Conservation (phyloP, 1,284 basidiomycete species). For the Leccinum variabile region DNA sequence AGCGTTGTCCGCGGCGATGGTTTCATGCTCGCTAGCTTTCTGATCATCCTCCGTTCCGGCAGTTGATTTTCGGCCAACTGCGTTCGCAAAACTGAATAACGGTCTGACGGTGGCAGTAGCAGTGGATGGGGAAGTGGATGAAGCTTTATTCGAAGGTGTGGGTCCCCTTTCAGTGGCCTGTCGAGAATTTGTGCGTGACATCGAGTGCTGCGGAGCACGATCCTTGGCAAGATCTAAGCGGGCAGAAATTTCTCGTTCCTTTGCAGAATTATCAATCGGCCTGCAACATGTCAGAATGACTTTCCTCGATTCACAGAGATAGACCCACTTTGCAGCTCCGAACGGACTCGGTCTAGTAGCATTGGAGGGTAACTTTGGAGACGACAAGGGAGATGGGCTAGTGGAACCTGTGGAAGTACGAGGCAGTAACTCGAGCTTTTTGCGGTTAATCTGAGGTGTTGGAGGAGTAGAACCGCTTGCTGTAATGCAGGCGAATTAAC, state of each 20-base stretch:
- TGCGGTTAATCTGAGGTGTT: constrained; percentile 74
- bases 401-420: constrained; percentile 64
- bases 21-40: constrained; percentile 21
- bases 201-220: constrained; percentile 44
- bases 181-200: constrained; percentile 74
- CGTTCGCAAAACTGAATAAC: constrained; percentile 69
- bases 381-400: constrained; percentile 69
- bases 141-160: constrained; percentile 39
- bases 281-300: constrained; percentile 39
- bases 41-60: constrained; percentile 31
- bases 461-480: constrained; percentile 74
- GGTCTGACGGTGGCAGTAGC: constrained; percentile 52
- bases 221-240: constrained; percentile 61
- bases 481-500: constrained; percentile 31
- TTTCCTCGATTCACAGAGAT: constrained; percentile 6
- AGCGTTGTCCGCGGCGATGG: constrained; percentile 14
- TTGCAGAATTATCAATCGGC: constrained; percentile 80
- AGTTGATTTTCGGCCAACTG: constrained; percentile 46
- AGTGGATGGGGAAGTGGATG: constrained; percentile 34
- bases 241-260: constrained; percentile 74
- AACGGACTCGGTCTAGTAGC: constrained; percentile 70
- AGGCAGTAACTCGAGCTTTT: constrained; percentile 82
- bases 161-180: constrained; percentile 55
- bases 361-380: constrained; percentile 61
- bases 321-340: constrained; percentile 74